phyloP scores from a whole-genome alignment of 202 grass and related monocot species.

The Setaria italica region DNA sequence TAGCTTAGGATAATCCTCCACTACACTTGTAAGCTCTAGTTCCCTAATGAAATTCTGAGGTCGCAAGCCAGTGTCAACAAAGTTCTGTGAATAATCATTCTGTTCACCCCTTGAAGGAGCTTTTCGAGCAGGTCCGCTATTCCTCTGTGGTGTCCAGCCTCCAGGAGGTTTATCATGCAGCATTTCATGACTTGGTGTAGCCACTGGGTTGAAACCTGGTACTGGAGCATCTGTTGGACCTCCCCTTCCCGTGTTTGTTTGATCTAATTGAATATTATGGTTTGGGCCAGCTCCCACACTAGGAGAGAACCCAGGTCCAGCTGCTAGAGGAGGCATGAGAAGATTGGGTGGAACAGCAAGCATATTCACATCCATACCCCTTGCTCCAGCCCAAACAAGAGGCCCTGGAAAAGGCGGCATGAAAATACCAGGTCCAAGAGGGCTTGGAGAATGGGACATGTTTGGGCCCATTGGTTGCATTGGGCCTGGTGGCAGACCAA shows the following conservation, averaged over 20 bases:
- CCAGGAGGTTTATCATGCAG: constrained; percentile 63
- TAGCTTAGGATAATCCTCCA: constrained; percentile 95
- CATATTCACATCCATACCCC: constrained; percentile 88
- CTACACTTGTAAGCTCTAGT: constrained; percentile 86
- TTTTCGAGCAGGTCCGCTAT: constrained; percentile 74
- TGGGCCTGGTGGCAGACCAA: constrained; percentile 70
- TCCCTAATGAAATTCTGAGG: constrained; percentile 98
- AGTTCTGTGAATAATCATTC: constrained; percentile 99
- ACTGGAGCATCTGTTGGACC: constrained; percentile 53
- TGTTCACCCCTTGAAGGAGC: constrained; percentile 97
- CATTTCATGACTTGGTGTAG: constrained; percentile 63
- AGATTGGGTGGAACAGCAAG: constrained; percentile 76
- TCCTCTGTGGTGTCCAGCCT: constrained; percentile 77
- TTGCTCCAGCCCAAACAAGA: constrained; percentile 75
- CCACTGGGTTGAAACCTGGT: constrained; percentile 58
- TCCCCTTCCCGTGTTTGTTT: constrained; percentile 54
- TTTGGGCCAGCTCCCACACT: constrained; percentile 61
- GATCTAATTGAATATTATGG: constrained; percentile 82
- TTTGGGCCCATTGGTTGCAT: constrained; percentile 84
- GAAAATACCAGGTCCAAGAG: constrained; percentile 74
- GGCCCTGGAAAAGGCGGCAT: constrained; percentile 77
- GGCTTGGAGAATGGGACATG: constrained; percentile 69
- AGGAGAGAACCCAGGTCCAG: constrained; percentile 60
- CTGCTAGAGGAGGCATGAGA: constrained; percentile 62
- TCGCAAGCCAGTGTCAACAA: constrained; percentile 92